Percentiles rank a stretch among this genome's conserved stretches.
These are phyloP conservation scores for Hyphopichia burtonii DNA, from an alignment of 1,139 yeast species.

Conservation along the genomic window DNA sequence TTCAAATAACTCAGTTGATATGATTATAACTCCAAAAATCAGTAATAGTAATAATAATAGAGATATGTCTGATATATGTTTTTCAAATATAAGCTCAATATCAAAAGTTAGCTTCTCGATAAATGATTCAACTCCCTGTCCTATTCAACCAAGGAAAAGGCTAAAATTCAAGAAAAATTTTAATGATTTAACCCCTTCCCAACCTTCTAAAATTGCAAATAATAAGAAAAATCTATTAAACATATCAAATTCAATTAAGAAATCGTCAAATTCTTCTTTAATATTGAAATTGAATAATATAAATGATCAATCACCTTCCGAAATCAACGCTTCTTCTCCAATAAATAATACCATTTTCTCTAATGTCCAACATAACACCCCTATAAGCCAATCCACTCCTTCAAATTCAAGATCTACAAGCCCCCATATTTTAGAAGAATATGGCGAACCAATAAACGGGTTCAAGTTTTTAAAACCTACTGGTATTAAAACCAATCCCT, in stretches of 20 bases:
- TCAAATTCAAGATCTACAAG: conserved; percentile 31
- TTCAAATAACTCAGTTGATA: not conserved
- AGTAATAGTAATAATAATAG: not conserved
- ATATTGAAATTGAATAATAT: not conserved
- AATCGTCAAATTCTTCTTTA: conserved; percentile 2
- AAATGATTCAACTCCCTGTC: conserved; percentile 37
- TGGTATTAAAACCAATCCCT: not conserved
- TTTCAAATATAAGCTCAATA: conserved; percentile 9
- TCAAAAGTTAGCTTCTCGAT: conserved; percentile 26
- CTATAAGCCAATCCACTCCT: conserved; percentile 38
- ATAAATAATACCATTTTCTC: conserved; percentile 8
- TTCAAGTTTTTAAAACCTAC: conserved; percentile 31
- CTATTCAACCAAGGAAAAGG: conserved; percentile 30
- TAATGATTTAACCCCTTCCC: conserved; percentile 9
- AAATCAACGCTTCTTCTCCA: conserved; percentile 8
- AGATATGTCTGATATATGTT: conserved; percentile 6
- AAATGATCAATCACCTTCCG: conserved; percentile 5
- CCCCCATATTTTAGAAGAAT: conserved; percentile 23
- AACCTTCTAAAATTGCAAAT: conserved; percentile 12
- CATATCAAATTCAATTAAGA: conserved; percentile 24
- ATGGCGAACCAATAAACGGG: conserved; percentile 31
- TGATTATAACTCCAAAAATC: not conserved
- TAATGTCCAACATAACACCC: conserved; percentile 18
- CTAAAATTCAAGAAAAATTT: conserved; percentile 19
- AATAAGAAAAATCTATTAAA: conserved; percentile 18